Conservation (phyloP, 2,329 filamentous ascomycete species). For the Fusarium illudens region DNA sequence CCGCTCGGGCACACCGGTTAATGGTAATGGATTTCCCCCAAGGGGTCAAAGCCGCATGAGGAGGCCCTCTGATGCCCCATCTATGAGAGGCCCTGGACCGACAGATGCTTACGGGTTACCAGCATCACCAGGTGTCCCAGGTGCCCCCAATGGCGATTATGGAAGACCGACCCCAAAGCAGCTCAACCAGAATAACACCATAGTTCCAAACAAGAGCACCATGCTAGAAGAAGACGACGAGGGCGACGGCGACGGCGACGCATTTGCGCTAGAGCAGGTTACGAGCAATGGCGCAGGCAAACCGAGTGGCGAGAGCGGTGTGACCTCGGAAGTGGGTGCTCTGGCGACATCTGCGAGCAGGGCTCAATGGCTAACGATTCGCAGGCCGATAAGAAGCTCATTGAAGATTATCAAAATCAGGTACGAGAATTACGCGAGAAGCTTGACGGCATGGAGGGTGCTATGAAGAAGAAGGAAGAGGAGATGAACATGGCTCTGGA, state of each 20-base stretch:
- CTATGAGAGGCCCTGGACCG: constrained; percentile 59
- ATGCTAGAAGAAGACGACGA: constrained; percentile 97
- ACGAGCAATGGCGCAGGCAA: constrained; percentile 44
- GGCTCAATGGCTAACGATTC: constrained; percentile 26
- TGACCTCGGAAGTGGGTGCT: constrained; percentile 52
- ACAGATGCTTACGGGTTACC: constrained; percentile 62
- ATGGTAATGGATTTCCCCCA: constrained; percentile 61
- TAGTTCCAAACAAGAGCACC: constrained; percentile 96
- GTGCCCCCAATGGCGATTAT: constrained; percentile 68
- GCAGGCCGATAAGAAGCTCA: constrained; percentile 72
- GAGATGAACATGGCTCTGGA: constrained; percentile 65
- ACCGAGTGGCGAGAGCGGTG: constrained; percentile 43
- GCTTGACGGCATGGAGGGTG: constrained; percentile 74
- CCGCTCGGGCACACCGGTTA: constrained; percentile 69
- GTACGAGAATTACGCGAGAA: constrained; percentile 78
- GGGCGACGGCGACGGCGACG: constrained; percentile 75
- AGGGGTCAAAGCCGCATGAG: constrained; percentile 63
- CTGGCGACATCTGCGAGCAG: not conserved
- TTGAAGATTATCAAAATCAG: constrained; percentile 83
- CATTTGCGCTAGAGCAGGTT: constrained; percentile 59
- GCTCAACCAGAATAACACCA: constrained; percentile 88
- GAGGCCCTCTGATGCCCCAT: constrained; percentile 69
- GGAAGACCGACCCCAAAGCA: constrained; percentile 85
- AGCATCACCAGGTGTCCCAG: constrained; percentile 68
- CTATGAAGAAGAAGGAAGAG: constrained; percentile 75